Evolutionary conservation across 2,329 filamentous ascomycete genomes (phyloP), one percentile per base, ranked within the genome.

Genomic region (Ophiosphaerella korrae): DNA sequence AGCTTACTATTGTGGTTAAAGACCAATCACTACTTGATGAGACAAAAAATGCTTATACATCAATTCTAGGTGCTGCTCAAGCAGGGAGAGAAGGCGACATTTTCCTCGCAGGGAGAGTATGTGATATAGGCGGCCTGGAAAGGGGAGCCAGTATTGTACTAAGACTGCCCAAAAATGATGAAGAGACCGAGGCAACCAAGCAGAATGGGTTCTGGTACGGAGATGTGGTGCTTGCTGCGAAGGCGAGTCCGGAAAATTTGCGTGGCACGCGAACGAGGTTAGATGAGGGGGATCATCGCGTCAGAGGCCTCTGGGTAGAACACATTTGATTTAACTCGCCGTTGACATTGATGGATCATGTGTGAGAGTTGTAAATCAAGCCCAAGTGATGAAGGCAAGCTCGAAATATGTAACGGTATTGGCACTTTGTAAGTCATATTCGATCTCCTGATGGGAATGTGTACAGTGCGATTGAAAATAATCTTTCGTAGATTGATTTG

Each of bases 231-330:
- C 44, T 70, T 11, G 50, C 35, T 35, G 60, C 55, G 2, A 47
- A 43, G 13, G 59, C 60, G 2, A 37, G 24, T 1, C 26, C 45
- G 11, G 55, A 51, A 0, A 58, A 54, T 16, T 38, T 36, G 4
- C 11, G 21, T 6, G 62, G 60, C n/a, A 51, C 18, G 11, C 51
- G 43, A 21, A 48, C 46, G 26, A 51, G 57, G 13, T 34, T 64
- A 13, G 63, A 70, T 42, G 42, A 12, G 1, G 55, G 39, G 1
- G 50, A 52, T 3, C 49, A 50, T 9, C 50, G 52, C 26, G 50
- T 70, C 7, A 46, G 58, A 9, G 66, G 66, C 5, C 2, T 70
- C 9, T 70, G 63, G 63, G 31, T 70, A 3, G 63, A 66, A 29
- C 61, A 64, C 42, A 42, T 61, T 12, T 67, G 40, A 57, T 42